Base-by-base conservation (phyloP, 1,284 basidiomycete species). In the Ganoderma boninense region DNA sequence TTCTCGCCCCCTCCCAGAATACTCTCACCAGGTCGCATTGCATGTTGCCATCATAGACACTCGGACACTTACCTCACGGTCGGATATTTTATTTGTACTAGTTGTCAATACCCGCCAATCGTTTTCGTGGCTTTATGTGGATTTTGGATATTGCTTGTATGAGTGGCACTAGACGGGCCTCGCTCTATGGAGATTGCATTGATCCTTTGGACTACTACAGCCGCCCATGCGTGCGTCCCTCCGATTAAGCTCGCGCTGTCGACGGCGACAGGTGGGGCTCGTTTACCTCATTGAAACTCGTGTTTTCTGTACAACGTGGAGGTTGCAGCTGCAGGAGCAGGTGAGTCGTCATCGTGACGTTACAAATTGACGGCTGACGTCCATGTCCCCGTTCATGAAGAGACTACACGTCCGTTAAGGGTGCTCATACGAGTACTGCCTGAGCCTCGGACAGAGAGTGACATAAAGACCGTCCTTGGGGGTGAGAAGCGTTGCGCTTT, bases 71-170 rank as follows among this genome's bases (percentile, higher is more conserved):
- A 26, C 29, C 23, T 52, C 62, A 49, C 18, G 16, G 29, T 64
- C 62, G 44, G 8, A 64, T 64, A 46, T 35, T 18, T 20, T 32
- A 64, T n/a, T 52, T 52, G 62, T 52, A 64, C 10, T 29, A 57
- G 35, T 35, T 23, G 23, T 52, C n/a, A 57, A 35, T 32, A 57
- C 54, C 54, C 26, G n/a, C 11, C 29, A 26, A 26, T 56, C 29
- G 23, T 11, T 52, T 23, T 26, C 32, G 14, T 16, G 54, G 6
- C 26, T 20, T 18, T 23, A 57, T 57, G 32, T 32, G 26, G 54
- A 18, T 35, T 32, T n/a, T n/a, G n/a, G n/a, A n/a, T n/a, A n/a
- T 35, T 32, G 14, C 20, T 8, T 57, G 54, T 57, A 57, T 57
- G 54, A 18, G 0, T 57, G 32, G 54, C 18, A 18, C 14, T 18